phyloP scores from a whole-genome alignment of 805 yeast species.

The Hermanozyma aechmeae region DNA sequence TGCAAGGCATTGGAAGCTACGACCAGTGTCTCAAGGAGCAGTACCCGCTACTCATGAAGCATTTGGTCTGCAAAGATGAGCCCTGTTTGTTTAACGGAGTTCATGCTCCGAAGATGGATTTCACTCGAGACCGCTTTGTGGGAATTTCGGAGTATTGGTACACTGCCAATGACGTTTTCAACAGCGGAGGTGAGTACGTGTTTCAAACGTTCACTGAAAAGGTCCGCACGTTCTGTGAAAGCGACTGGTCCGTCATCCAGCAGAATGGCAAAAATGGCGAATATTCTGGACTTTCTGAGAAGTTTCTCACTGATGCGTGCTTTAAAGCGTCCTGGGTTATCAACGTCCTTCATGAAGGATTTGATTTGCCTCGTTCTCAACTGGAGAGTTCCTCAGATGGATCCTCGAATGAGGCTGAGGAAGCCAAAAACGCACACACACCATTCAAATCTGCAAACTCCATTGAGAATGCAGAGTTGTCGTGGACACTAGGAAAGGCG shows the following conservation, averaged over 20 bases:
- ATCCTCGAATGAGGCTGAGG: slow-evolving; percentile 18
- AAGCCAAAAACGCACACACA: slow-evolving; percentile 28
- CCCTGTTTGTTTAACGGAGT: slow-evolving; percentile 95
- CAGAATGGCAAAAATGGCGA: slow-evolving; percentile 43
- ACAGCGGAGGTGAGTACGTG: slow-evolving; percentile 82
- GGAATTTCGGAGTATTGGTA: slow-evolving; percentile 98
- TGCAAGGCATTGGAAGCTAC: slow-evolving; percentile 74
- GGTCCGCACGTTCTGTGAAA: slow-evolving; percentile 65
- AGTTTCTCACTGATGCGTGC: slow-evolving; percentile 63
- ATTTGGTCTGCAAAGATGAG: slow-evolving; percentile 33
- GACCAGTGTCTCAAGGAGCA: slow-evolving; percentile 61
- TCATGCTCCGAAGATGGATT: slow-evolving; percentile 85
- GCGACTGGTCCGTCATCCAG: slow-evolving; percentile 55
- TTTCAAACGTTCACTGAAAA: slow-evolving; percentile 57
- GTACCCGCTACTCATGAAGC: slow-evolving; percentile 38
- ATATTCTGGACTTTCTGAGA: slow-evolving; percentile 46
- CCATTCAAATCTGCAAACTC: slow-evolving; percentile 78
- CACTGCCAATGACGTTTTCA: slow-evolving; percentile 85
- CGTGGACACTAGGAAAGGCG: slow-evolving; percentile 94
- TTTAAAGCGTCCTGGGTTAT: slow-evolving; percentile 94
- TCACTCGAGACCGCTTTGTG: slow-evolving; percentile 69
- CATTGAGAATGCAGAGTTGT: slow-evolving; percentile 75
- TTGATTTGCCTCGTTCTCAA: slow-evolving; percentile 69
- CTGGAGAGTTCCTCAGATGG: slow-evolving; percentile 25
- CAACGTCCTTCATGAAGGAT: slow-evolving; percentile 85